A percentile compares a stretch with the other conserved stretches of the same genome.
Conservation (phyloP, 78 protist genomes). For the Dictyostelium intermedium region DNA sequence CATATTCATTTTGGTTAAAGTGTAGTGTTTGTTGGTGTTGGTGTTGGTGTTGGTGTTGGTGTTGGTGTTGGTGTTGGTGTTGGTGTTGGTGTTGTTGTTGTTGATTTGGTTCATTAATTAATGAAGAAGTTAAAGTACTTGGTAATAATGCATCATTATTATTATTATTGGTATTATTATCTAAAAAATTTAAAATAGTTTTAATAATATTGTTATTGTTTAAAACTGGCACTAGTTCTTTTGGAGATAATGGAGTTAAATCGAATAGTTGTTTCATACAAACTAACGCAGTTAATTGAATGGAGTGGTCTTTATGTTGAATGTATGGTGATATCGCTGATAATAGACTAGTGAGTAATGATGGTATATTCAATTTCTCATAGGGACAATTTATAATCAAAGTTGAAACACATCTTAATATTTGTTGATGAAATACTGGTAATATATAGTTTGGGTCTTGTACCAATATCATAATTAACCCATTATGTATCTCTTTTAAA, state of each 20-base stretch:
- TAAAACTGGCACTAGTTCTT: background rate
- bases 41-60: background rate
- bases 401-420: slow-evolving; percentile 26
- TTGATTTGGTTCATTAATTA: background rate
- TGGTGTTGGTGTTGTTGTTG: background rate
- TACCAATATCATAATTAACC: background rate
- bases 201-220: background rate
- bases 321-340: background rate
- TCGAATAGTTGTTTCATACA: background rate
- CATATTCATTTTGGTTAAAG: background rate
- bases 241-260: slow-evolving; percentile 14
- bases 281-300: background rate
- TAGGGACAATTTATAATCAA: slow-evolving; percentile 43
- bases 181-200: background rate
- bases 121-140: background rate
- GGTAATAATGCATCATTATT: background rate
- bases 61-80: background rate
- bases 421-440: background rate
- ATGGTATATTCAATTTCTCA: background rate
- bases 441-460: background rate
- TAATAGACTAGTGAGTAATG: background rate
- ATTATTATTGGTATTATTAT: background rate
- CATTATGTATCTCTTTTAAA: slow-evolving; percentile 49
- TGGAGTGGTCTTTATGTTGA: background rate
- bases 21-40: background rate